Base-by-base conservation (phyloP, 495 filamentous ascomycete species). In the Penicillium cinerascens region DNA sequence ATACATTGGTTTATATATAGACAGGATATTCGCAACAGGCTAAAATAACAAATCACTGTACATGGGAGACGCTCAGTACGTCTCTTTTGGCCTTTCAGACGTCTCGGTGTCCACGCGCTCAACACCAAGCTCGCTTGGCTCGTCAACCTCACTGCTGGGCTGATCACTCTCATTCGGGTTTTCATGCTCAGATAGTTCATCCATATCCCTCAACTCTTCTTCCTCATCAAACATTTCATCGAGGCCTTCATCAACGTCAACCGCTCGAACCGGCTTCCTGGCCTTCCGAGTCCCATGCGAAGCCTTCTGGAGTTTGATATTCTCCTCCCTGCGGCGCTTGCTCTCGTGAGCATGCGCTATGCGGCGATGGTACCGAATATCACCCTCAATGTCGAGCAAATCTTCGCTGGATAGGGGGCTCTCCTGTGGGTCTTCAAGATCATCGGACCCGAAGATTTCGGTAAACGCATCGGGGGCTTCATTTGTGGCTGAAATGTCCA, bases 11-110 rank as follows among this genome's bases (percentile, higher is more conserved):
- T 36, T 40, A 33, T 44, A 55, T 50, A 37, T 40, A 50, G 17
- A 35, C 38, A 47, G 29, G 47, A 59, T 55, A 48, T 51, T 48
- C 41, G 18, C 49, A 40, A 55, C 16, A 23, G 42, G 47, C 47
- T 59, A 51, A 59, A 39, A 42, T 20, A 55, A 59, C 47, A 50
- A 44, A 45, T 48, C 40, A 52, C 39, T 59, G 35, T 55, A 59
- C 56, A 59, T 40, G 37, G 27, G 22, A 29, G 21, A 44, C 20
- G 20, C 41, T 43, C 22, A 43, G 4, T 43, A 11, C 8, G 20
- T 51, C 49, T 37, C 41, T 18, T 15, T 20, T 6, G 17, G 39
- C 4, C 21, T 17, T n/a, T 37, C 16, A 1, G 25, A 6, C 40
- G 17, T 15, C 20, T 49, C 21, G 39, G 35, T 10, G 7, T 50